A percentile compares a stretch with the other conserved stretches of the same genome.
Evolutionary conservation across 441 rosid genomes (phyloP).

Genomic region (Rhodomyrtus psidioides): DNA sequence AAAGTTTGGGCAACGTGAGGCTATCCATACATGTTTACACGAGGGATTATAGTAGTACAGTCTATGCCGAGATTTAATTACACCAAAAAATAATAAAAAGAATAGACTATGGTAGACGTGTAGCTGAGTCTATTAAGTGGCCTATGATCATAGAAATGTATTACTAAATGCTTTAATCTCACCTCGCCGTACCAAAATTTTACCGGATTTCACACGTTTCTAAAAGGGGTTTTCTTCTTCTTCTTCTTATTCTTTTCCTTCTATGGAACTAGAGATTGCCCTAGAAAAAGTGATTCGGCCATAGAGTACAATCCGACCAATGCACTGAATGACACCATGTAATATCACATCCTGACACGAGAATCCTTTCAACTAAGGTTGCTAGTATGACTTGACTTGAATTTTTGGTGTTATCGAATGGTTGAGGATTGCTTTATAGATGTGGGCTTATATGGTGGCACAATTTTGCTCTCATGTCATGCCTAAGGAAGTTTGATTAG

Average conservation of each 20-base stretch:
- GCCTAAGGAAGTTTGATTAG: background rate
- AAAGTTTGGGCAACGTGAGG: background rate
- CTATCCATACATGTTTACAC: background rate
- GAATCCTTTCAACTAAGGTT: background rate
- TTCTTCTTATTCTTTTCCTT: background rate
- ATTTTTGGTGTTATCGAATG: background rate
- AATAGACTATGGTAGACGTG: background rate
- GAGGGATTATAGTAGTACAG: background rate
- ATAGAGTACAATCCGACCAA: background rate
- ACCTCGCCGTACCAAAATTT: background rate
- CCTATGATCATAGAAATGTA: background rate
- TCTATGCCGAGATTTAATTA: background rate
- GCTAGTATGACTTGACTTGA: background rate
- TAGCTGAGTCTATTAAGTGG: background rate
- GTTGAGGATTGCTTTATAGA: background rate
- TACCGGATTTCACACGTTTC: background rate
- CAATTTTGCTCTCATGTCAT: background rate
- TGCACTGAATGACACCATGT: background rate
- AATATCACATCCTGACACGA: background rate
- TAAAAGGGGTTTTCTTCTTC: background rate
- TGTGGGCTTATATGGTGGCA: background rate
- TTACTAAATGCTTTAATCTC: background rate
- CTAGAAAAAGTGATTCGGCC: background rate
- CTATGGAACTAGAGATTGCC: background rate
- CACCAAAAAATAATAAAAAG: background rate